These are phyloP conservation scores for Spergularia azorica DNA, from an alignment of 179 eudicot species.

Conservation along the genomic window DNA sequence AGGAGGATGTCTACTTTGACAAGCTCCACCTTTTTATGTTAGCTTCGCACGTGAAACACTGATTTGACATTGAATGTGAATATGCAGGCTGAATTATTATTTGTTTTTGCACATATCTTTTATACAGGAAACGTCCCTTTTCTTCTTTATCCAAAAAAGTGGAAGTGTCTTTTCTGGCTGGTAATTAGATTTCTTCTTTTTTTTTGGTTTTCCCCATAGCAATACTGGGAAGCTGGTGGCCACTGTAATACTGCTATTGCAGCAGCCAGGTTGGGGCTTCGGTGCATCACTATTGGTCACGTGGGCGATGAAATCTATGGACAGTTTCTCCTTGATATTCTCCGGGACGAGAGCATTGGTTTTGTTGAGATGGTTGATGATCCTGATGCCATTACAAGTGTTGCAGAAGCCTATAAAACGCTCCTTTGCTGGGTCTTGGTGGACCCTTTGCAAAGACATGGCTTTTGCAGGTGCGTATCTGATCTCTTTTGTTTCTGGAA, in stretches of 20 bases:
- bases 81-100: too few relatives aligned
- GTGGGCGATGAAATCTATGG: constrained; percentile 92
- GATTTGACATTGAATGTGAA: too few relatives aligned
- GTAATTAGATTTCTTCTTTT: not conserved
- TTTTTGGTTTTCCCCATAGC: constrained; percentile 33
- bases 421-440: constrained; percentile 98
- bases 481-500: not conserved
- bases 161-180: not conserved
- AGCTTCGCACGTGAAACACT: too few relatives aligned
- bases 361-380: constrained; percentile 67
- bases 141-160: not conserved
- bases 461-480: constrained; percentile 74
- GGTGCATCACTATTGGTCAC: constrained; percentile 73
- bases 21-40: too few relatives aligned
- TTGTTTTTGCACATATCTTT: too few relatives aligned
- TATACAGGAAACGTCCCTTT: not conserved
- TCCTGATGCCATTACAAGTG: constrained; percentile 34
- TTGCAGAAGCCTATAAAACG: constrained; percentile 53
- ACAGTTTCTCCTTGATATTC: constrained; percentile 70
- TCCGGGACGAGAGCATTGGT: constrained; percentile 68
- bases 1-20: too few relatives aligned
- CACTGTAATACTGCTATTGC: constrained; percentile 93
- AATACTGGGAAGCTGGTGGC: constrained; percentile 99
- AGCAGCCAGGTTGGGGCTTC: constrained; percentile 90
- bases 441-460: constrained; percentile 87